Evolutionary conservation across 75 land plant species (phyloP).

Genomic region (Picea glauca): DNA sequence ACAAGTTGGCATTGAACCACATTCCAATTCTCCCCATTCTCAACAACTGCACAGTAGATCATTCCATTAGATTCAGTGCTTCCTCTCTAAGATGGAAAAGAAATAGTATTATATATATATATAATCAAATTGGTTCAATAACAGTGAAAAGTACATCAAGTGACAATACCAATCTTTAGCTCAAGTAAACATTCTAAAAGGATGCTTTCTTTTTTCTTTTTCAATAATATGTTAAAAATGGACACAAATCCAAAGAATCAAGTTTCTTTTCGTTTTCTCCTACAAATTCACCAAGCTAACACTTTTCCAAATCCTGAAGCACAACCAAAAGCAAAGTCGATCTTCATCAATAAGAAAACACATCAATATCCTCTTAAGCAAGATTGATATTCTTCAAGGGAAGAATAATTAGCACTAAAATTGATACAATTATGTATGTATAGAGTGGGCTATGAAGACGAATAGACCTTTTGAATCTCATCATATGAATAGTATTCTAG

Average conservation of each 20-base stretch:
- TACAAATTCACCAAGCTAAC: constrained; percentile 22
- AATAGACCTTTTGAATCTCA: constrained; percentile 60
- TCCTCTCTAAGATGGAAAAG: not conserved
- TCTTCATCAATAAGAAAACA: too few species aligned
- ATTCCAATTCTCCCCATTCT: constrained; percentile 39
- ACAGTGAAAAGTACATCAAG: not conserved
- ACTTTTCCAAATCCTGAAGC: constrained; percentile 20
- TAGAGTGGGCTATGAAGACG: not conserved
- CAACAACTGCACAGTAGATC: constrained; percentile 15
- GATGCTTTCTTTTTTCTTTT: not conserved
- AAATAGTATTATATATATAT: not conserved
- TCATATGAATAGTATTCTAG: constrained; percentile 54
- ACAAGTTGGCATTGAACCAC: constrained; percentile 25
- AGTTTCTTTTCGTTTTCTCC: constrained; percentile 24
- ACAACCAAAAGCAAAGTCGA: not conserved
- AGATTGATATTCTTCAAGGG: too few species aligned
- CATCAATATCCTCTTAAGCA: too few species aligned
- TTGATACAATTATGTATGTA: not conserved
- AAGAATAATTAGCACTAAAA: too few species aligned
- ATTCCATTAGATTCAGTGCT: not conserved
- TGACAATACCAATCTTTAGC: too few species aligned
- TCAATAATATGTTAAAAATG: not conserved
- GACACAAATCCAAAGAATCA: constrained; percentile 14
- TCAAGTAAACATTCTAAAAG: not conserved
- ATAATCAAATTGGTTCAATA: not conserved